These are phyloP conservation scores for Colletotrichum godetiae DNA, from an alignment of 2,329 filamentous ascomycete genomes.

Conservation along the genomic window DNA sequence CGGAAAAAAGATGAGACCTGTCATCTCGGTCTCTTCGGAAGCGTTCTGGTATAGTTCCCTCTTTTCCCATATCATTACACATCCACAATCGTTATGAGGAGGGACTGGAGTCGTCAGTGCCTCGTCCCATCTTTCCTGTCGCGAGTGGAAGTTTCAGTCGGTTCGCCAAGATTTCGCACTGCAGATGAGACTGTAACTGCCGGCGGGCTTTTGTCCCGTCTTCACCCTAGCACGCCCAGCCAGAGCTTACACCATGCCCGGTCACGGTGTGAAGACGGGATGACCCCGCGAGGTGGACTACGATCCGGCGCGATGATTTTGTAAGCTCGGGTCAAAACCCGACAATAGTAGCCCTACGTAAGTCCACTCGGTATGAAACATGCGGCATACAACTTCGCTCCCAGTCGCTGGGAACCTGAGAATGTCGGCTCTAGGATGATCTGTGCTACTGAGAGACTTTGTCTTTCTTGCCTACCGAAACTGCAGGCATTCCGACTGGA, in stretches of 20 bases:
- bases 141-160: slow-evolving; percentile 28
- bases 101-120: background rate
- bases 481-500: background rate
- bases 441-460: no score
- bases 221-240: background rate
- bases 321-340: background rate
- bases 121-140: slow-evolving; percentile 21
- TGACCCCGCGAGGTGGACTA: background rate
- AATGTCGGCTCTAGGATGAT: background rate
- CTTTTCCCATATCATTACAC: background rate
- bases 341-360: background rate
- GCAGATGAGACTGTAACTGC: slow-evolving; percentile 2
- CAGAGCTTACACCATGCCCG: background rate
- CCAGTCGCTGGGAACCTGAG: background rate
- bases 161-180: background rate
- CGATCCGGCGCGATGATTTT: background rate
- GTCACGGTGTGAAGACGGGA: background rate
- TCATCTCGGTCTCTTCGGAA: slow-evolving; percentile 11
- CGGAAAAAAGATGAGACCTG: background rate
- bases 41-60: background rate
- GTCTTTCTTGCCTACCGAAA: background rate
- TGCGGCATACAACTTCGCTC: background rate
- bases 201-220: background rate
- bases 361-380: background rate
- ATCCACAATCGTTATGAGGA: background rate